Conservation (phyloP, 768 basidiomycete species). For the Holtermannia corniformis region DNA sequence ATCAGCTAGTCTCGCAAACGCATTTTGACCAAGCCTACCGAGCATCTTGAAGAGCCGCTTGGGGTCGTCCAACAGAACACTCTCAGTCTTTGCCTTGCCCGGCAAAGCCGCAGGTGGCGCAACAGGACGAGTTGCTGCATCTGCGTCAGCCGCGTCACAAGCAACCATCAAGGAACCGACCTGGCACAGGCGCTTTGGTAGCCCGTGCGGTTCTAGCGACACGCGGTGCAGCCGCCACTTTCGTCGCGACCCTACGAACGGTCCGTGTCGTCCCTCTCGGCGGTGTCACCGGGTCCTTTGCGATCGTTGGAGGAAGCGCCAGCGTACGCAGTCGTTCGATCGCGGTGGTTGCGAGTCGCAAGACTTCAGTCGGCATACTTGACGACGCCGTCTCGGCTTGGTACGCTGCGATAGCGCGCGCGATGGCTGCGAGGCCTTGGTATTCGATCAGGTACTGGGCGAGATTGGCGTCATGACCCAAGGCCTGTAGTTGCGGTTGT, state of each 20-base stretch:
- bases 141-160: no score
- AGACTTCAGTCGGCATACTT: constrained; percentile 45
- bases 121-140: no score
- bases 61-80: constrained; percentile 1
- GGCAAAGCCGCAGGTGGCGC: background rate
- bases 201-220: no score
- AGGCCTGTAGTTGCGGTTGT: constrained; percentile 22
- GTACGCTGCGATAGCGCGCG: constrained; percentile 64
- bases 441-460: constrained; percentile 45
- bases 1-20: no score
- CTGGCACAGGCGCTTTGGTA: no score
- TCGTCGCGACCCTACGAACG: no score
- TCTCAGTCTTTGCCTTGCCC: background rate
- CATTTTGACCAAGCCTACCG: constrained; percentile 5
- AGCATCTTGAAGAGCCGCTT: constrained; percentile 19
- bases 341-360: constrained; percentile 51
- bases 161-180: no score
- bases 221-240: no score
- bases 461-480: constrained; percentile 36
- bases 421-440: constrained; percentile 49
- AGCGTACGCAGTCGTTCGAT: constrained; percentile 45
- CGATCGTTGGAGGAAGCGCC: constrained; percentile 14
- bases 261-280: background rate
- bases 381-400: constrained; percentile 45
- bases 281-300: constrained; percentile 8